Base-by-base conservation (phyloP, 805 yeast genomes). In the Candida ulmi region DNA sequence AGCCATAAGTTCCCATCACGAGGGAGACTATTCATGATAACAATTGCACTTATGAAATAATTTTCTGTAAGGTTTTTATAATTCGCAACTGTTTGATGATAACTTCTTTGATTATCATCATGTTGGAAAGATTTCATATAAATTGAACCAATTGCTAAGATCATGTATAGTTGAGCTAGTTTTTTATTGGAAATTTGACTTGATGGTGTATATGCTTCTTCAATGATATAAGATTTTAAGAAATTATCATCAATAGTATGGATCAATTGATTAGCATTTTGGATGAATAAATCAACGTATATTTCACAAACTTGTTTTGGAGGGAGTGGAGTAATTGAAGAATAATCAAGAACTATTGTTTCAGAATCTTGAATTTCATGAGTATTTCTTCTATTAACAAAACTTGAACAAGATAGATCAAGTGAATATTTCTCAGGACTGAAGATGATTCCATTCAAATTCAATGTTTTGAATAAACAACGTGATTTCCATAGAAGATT, bases 1-100 rank as follows among this genome's bases (percentile, higher is more conserved):
- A 62, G 46, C 67, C 70, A 65, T n/a, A 66, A 33, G 35, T 48
- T 59, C 19, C 58, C 62, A 41, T 64, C 68, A 35, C 62, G 60
- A 9, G 60, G 56, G 5, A 57, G 51, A 17, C 53, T 47, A 31
- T 55, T 41, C 43, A 61, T 41, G 18, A 64, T 33, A 30, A 52
- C 51, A 19, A 62, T 30, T 0, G 62, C 69, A 37, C 58, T 50
- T 17, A 63, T 60, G 33, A 65, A 61, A 37, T 54, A 66, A 11
- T 50, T 41, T 9, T 45, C 45, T 19, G 38, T 39, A 7, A 37
- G 24, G 16, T 43, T 41, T 28, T n/a, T 6, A 16, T 26, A 26
- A 8, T 15, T 17, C 18, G 31, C 5, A 11, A 41, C 43, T 17
- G 52, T 43, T 11, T 7, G 15, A 9, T 8, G 28, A 12, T 13